A percentile compares a stretch with the other conserved stretches of the same genome.
Conservation (phyloP, 2,329 filamentous ascomycete species). For the Phyllosticta capitalensis region DNA sequence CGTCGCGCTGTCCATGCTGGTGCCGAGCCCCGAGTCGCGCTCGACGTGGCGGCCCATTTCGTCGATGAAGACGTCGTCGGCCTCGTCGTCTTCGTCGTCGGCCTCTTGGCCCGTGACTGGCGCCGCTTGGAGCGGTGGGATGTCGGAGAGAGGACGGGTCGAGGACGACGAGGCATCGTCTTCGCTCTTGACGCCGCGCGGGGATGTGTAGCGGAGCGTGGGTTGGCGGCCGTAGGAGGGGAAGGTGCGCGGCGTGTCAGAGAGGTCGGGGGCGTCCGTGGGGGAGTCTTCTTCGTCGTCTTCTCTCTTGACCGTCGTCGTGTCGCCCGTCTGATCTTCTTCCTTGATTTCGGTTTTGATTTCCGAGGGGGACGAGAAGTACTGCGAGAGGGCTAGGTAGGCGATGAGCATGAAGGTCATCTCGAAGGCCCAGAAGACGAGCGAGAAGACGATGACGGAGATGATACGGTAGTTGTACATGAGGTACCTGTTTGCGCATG, state of each 20-base stretch:
- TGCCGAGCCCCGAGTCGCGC: constrained; percentile 39
- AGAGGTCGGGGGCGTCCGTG: constrained; percentile 23
- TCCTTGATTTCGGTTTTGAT: neutral
- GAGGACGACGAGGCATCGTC: constrained; percentile 17
- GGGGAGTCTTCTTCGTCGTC: constrained; percentile 16
- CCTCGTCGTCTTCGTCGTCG: constrained; percentile 33
- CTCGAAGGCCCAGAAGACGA: constrained; percentile 68
- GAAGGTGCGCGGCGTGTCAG: constrained; percentile 40
- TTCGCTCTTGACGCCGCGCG: constrained; percentile 20
- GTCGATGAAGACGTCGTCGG: constrained; percentile 35
- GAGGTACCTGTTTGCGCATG: constrained; percentile 48
- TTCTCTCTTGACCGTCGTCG: constrained; percentile 12
- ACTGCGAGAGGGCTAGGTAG: constrained; percentile 49
- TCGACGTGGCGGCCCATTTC: constrained; percentile 16
- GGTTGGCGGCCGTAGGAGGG: constrained; percentile 37
- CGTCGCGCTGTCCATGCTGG: constrained; percentile 33
- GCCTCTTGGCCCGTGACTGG: neutral
- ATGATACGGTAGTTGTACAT: constrained; percentile 77
- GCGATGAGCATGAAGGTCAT: constrained; percentile 55
- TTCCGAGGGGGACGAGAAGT: constrained; percentile 18
- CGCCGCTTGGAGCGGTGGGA: neutral
- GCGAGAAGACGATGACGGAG: constrained; percentile 59
- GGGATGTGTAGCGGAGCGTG: constrained; percentile 29
- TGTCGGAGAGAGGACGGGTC: neutral
- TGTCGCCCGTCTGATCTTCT: constrained; percentile 13